These are phyloP conservation scores for Cupressus sempervirens DNA, from an alignment of 75 land plant species.

Conservation along the genomic window DNA sequence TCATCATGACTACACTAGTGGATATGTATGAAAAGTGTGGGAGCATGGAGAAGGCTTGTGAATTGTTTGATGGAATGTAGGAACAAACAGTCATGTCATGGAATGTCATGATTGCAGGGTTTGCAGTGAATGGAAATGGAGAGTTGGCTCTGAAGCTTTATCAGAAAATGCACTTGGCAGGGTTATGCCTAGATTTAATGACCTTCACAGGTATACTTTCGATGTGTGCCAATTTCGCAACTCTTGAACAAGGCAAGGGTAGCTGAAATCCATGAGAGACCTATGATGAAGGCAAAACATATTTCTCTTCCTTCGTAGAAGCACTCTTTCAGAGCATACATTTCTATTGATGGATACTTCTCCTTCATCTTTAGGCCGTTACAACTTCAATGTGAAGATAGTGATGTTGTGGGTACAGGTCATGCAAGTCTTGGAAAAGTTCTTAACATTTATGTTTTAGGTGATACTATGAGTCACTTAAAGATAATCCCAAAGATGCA, in stretches of 20 bases:
- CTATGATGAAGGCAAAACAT: slow-evolving; percentile 25
- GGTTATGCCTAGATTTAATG: background rate
- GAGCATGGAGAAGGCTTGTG: slow-evolving; percentile 9
- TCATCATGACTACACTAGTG: slow-evolving; percentile 10
- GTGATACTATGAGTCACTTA: too few species aligned
- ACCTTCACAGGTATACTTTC: slow-evolving; percentile 11
- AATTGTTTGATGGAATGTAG: slow-evolving; percentile 12
- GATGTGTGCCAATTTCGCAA: slow-evolving; percentile 9
- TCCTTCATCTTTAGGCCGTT: background rate
- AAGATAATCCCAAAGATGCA: too few species aligned
- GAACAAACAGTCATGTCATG: slow-evolving; percentile 16
- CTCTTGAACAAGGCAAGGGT: slow-evolving; percentile 13
- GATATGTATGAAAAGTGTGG: slow-evolving; percentile 16
- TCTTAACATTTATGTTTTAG: too few species aligned
- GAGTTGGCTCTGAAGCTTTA: too few species aligned
- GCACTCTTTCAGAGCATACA: slow-evolving; percentile 21
- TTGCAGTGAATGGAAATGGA: slow-evolving; percentile 12
- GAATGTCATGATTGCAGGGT: slow-evolving; percentile 12
- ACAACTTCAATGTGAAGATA: too few species aligned
- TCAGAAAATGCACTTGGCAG: too few species aligned
- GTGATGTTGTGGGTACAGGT: too few species aligned
- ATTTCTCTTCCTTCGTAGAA: slow-evolving; percentile 4
- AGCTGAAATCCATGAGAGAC: slow-evolving; percentile 11
- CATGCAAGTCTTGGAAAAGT: too few species aligned
- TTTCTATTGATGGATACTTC: slow-evolving; percentile 22